Evolutionary conservation across 1,284 basidiomycete genomes (phyloP).

Genomic region (Tremellales sp.): DNA sequence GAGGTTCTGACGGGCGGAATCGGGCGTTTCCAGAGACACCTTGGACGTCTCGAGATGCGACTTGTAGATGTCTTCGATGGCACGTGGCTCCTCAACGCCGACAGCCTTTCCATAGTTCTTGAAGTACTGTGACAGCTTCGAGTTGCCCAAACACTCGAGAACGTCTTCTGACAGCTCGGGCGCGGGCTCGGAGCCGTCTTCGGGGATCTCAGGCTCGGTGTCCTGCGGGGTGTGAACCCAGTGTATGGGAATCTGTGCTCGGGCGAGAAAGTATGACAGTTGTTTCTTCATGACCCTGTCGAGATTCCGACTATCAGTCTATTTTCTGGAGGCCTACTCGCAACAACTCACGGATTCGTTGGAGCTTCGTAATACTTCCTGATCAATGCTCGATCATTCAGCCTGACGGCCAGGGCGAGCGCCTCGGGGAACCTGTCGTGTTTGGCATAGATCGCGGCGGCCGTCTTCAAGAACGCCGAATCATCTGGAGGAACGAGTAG

Average conservation of each 20-base stretch:
- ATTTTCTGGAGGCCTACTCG: not conserved
- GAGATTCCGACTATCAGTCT: conserved; percentile 3
- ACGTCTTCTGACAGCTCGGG: conserved; percentile 77
- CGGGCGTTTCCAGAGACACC: conserved; percentile 66
- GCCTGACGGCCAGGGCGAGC: conserved; percentile 77
- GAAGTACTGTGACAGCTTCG: conserved; percentile 78
- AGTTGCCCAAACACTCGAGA: conserved; percentile 77
- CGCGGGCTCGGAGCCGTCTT: conserved; percentile 42
- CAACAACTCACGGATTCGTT: conserved; percentile 66
- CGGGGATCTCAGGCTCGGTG: conserved; percentile 56
- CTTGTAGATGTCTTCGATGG: conserved; percentile 96
- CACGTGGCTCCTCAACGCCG: conserved; percentile 83
- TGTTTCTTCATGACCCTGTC: conserved; percentile 86
- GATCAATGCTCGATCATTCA: conserved; percentile 78
- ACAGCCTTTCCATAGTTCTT: conserved; percentile 92
- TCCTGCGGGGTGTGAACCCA: conserved; percentile 65
- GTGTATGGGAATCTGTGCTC: conserved; percentile 85
- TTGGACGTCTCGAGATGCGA: conserved; percentile 87
- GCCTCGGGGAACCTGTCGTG: conserved; percentile 90
- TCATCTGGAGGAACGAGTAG: conserved; percentile 94
- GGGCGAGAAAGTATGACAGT: conserved; percentile 87
- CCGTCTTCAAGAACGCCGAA: conserved; percentile 80
- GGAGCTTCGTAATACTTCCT: conserved; percentile 78
- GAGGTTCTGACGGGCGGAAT: conserved; percentile 90
- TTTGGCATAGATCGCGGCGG: conserved; percentile 84